phyloP scores from a whole-genome alignment of 2,329 filamentous ascomycete genomes.

The Paracoccidioides lutzii region DNA sequence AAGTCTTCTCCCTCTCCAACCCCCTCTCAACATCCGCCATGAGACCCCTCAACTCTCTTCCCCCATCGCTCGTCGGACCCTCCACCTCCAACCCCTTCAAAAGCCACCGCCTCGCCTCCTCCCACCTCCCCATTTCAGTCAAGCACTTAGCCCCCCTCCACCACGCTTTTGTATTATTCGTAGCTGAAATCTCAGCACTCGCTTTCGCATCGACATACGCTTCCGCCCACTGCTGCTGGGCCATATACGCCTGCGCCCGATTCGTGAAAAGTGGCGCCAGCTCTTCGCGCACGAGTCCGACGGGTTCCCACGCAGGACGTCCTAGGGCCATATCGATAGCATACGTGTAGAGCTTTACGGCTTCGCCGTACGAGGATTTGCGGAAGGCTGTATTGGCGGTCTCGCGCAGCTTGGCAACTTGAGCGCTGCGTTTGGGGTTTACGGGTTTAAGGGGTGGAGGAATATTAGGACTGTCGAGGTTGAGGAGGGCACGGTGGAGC shows the following conservation, averaged over 20 bases:
- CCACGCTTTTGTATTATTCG: constrained; percentile 89
- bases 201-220: constrained; percentile 77
- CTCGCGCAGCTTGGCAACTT: constrained; percentile 84
- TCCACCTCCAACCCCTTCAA: constrained; percentile 69
- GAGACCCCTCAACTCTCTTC: constrained; percentile 43
- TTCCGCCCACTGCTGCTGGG: constrained; percentile 67
- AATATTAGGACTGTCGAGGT: constrained; percentile 50
- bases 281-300: constrained; percentile 73
- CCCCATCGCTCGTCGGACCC: constrained; percentile 42
- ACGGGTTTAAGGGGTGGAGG: constrained; percentile 82
- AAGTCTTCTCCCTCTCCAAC: constrained; percentile 45
- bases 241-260: constrained; percentile 82
- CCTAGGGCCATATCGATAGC: constrained; percentile 78
- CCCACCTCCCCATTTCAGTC: constrained; percentile 75
- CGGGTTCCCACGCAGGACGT: constrained; percentile 78
- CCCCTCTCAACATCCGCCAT: constrained; percentile 52
- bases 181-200: constrained; percentile 74
- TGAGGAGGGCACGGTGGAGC: constrained; percentile 59
- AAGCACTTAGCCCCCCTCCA: constrained; percentile 77
- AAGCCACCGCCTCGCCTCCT: constrained; percentile 73
- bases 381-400: constrained; percentile 71
- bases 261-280: constrained; percentile 68
- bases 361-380: constrained; percentile 61
- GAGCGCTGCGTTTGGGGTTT: constrained; percentile 79
- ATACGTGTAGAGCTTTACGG: constrained; percentile 68